Evolutionary conservation across 2,329 filamentous ascomycete genomes (phyloP).

Genomic region (Tolypocladium inflatum): DNA sequence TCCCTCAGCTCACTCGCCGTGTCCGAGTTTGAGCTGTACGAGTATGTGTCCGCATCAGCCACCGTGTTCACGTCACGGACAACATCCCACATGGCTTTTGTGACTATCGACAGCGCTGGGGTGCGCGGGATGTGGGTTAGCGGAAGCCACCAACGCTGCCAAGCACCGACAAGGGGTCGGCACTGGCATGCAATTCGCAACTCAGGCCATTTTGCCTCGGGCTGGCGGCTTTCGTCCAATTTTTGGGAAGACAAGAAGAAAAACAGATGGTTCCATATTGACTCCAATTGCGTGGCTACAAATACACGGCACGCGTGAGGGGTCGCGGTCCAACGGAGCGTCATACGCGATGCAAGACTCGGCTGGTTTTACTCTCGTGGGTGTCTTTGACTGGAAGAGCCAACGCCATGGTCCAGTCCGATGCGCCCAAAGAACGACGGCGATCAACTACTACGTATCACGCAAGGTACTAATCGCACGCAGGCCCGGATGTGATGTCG

Average conservation of each 20-base stretch:
- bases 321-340: not conserved
- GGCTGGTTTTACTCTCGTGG: not conserved
- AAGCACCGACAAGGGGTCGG: not conserved
- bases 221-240: not conserved
- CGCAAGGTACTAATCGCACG: not conserved
- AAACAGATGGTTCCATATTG: not conserved
- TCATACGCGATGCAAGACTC: not conserved
- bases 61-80: not conserved
- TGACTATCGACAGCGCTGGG: not conserved
- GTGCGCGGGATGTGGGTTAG: not conserved
- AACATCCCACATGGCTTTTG: no score
- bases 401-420: not conserved
- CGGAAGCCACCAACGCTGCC: not conserved
- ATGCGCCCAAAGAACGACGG: not conserved
- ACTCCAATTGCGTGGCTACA: not conserved
- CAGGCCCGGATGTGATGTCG: not conserved
- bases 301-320: not conserved
- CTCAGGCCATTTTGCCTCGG: no score
- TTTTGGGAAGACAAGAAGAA: not conserved
- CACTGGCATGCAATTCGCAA: not conserved
- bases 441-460: not conserved
- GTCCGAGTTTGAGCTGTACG: not conserved
- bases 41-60: not conserved
- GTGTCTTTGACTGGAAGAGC: not conserved
- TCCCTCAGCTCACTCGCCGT: no score